Conservation (phyloP, 495 filamentous ascomycete species). For the Penicillium cosmopolitanum region DNA sequence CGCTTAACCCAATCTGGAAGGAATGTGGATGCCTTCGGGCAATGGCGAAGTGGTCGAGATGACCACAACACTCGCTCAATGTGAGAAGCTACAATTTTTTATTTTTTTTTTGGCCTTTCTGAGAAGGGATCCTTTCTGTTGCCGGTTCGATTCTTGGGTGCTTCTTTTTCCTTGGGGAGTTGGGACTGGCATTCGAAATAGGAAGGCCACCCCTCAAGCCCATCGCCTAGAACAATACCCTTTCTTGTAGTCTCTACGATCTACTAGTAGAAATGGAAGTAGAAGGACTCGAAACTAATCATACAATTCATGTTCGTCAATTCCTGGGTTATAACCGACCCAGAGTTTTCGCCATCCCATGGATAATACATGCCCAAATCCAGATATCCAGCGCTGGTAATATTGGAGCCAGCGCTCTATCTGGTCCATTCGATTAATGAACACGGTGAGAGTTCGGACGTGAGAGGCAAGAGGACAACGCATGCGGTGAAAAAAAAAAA, state of each 20-base stretch:
- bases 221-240: too few relatives aligned
- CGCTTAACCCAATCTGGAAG: too few relatives aligned
- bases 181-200: too few relatives aligned
- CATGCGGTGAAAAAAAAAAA: constrained; percentile 15
- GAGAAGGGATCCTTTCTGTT: too few relatives aligned
- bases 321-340: constrained; percentile 30
- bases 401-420: constrained; percentile 25
- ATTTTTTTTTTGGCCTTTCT: too few relatives aligned
- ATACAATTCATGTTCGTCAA: constrained; percentile 44
- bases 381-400: constrained; percentile 25
- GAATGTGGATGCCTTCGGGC: too few relatives aligned
- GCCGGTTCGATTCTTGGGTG: too few relatives aligned
- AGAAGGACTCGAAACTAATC: constrained; percentile 33
- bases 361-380: constrained; percentile 45
- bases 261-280: neutral
- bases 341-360: constrained; percentile 37
- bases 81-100: too few relatives aligned
- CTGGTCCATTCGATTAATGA: constrained; percentile 29
- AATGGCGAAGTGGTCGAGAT: too few relatives aligned
- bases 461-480: constrained; percentile 17
- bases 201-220: too few relatives aligned
- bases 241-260: neutral
- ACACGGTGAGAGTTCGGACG: constrained; percentile 18
- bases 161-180: too few relatives aligned
- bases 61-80: too few relatives aligned